Conservation (phyloP, 106 monocot genomes). For the Agapanthus africanus region DNA sequence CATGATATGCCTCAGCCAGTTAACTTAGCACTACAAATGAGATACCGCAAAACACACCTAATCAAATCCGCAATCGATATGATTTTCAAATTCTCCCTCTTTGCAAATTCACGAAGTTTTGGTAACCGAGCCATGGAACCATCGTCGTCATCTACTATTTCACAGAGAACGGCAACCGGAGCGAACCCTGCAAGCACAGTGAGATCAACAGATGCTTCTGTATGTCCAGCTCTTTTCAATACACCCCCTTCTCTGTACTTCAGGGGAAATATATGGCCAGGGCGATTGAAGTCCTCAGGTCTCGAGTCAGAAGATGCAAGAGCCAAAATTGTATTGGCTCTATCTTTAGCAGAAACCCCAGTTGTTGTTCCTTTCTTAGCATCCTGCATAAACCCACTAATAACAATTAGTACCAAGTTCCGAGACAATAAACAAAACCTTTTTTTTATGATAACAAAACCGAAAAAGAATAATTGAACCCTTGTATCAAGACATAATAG, state of each 20-base stretch:
- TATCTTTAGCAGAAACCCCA: conserved; percentile 91
- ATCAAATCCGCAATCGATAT: conserved; percentile 95
- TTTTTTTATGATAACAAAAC: no score
- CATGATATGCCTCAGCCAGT: background rate
- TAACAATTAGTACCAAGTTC: background rate
- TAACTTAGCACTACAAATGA: background rate
- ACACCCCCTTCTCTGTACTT: conserved; percentile 95
- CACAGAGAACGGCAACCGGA: conserved; percentile 76
- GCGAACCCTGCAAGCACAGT: conserved; percentile 70
- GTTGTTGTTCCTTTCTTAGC: conserved; percentile 87
- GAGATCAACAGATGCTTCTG: conserved; percentile 93
- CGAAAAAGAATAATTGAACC: background rate
- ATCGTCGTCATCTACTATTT: conserved; percentile 71
- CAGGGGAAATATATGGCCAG: conserved; percentile 93
- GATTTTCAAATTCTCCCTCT: conserved; percentile 78
- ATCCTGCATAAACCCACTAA: conserved; percentile 14
- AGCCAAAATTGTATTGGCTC: conserved; percentile 67
- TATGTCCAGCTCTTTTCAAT: conserved; percentile 94
- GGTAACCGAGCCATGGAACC: conserved; percentile 96
- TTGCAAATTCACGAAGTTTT: conserved; percentile 72
- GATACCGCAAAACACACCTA: conserved; percentile 33
- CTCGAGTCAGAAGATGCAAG: conserved; percentile 73
- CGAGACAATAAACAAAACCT: background rate
- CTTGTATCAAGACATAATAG: background rate
- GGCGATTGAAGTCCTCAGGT: conserved; percentile 76